Evolutionary conservation across 768 basidiomycete genomes (phyloP), one percentile per base, ranked within the genome.

Genomic region (Epithele typhae): DNA sequence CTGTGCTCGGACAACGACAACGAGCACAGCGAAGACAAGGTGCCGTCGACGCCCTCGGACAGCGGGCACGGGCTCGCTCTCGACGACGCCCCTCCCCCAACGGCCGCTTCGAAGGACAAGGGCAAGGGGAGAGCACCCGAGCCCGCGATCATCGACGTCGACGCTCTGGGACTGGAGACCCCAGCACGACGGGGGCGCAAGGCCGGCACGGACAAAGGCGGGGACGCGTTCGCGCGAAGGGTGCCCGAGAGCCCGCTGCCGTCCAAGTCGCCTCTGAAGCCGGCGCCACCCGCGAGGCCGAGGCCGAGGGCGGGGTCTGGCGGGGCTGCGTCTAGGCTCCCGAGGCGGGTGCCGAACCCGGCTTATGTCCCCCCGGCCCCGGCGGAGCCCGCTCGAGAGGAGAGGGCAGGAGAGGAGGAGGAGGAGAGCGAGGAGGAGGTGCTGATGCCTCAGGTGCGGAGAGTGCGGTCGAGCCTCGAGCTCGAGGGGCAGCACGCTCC

Each of bases 1-100:
- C 68, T 89, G 14, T 84, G 78, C 56, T 88, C 87, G 3, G 87
- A 89, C 58, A 82, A 84, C 47, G 84, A 82, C 32, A 65, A 66
- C 40, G 75, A 75, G 14, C 71, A 62, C 27, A 77, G 25, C 56
- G 76, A 76, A 25, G 68, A 64, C 38, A 57, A 48, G 37, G 62
- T 65, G 5, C 71, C 70, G 3, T 75, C 74, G 1, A 75, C 76
- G 5, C 81, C 81, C 2, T 82, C 82, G 41, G 59, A 63, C 21
- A 35, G 76, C 66, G 47, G 59, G 32, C 14, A 49, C 19, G n/a
- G n/a, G n/a, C n/a, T n/a, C n/a, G n/a, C n/a, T n/a, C 33, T 48
- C 32, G 25, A 39, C 43, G 23, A 37, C 14, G 7, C 27, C 7
- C 27, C 27, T 7, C 27, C 27, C 14, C 14, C 27, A 7, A 7